Percentiles rank a stretch among this genome's conserved stretches.
Evolutionary conservation across 768 basidiomycete species (phyloP).

Genomic region (Mycena rosella): DNA sequence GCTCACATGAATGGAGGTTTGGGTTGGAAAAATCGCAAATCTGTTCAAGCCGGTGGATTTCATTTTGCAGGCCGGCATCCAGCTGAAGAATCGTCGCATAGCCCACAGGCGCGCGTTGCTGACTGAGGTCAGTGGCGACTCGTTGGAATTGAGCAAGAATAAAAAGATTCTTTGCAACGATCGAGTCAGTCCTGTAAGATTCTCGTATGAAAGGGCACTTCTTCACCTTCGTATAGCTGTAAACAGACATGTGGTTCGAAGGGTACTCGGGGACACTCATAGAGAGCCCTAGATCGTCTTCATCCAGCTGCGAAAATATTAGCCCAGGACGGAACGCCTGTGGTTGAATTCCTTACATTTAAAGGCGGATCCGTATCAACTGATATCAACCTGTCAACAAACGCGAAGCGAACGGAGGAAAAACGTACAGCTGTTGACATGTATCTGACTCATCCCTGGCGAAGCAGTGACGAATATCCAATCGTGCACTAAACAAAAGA

Average conservation of each 20-base stretch:
- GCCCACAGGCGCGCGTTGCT: slow-evolving; percentile 14
- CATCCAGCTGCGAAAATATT: slow-evolving; percentile 13
- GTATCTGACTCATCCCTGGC: slow-evolving; percentile 22
- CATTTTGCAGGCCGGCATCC: slow-evolving; percentile 16
- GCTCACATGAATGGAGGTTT: slow-evolving; percentile 4
- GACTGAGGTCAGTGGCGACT: slow-evolving; percentile 21
- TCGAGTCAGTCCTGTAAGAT: background rate
- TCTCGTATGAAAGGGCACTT: background rate
- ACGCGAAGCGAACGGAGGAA: background rate
- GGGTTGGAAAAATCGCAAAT: slow-evolving; percentile 20
- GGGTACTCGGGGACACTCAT: slow-evolving; percentile 14
- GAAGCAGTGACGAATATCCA: slow-evolving; percentile 21
- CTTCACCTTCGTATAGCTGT: slow-evolving; percentile 22
- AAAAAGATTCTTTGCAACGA: slow-evolving; percentile 1
- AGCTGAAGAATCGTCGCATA: slow-evolving; percentile 22
- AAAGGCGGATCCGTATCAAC: slow-evolving; percentile 19
- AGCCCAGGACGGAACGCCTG: background rate
- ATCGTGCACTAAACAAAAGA: slow-evolving; percentile 18
- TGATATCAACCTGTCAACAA: background rate
- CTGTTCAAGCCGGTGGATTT: slow-evolving; percentile 16
- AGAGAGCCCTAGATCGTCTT: slow-evolving; percentile 6
- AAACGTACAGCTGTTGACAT: slow-evolving; percentile 21
- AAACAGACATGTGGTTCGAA: slow-evolving; percentile 15
- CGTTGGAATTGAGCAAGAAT: slow-evolving; percentile 22
- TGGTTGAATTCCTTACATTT: background rate